Evolutionary conservation across 2,329 filamentous ascomycete genomes (phyloP).

Genomic region (Paracoccidioides lutzii): DNA sequence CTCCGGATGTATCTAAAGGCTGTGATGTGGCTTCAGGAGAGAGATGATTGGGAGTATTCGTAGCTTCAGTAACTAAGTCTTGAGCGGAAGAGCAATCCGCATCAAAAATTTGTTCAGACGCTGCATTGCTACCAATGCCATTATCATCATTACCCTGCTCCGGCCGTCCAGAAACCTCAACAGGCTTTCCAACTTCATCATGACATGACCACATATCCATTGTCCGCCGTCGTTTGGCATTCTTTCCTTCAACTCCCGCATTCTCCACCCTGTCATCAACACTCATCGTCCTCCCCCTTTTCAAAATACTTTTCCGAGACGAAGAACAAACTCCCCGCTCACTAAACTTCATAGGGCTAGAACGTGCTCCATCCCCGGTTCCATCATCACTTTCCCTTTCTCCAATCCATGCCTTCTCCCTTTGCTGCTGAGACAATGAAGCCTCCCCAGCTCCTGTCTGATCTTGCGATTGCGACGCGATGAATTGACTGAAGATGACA

Average conservation of each 20-base stretch:
- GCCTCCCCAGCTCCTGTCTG: constrained; percentile 10
- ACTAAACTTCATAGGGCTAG: not conserved
- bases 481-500: constrained; percentile 28
- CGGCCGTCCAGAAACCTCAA: not conserved
- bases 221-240: constrained; percentile 7
- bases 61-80: not conserved
- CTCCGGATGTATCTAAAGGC: too few species aligned
- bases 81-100: not conserved
- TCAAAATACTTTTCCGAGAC: constrained; percentile 6
- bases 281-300: constrained; percentile 13
- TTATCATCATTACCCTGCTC: not conserved
- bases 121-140: constrained; percentile 13
- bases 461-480: constrained; percentile 16
- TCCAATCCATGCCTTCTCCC: constrained; percentile 26
- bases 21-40: not conserved
- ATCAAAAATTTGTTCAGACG: not conserved
- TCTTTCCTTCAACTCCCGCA: not conserved
- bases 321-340: not conserved
- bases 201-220: not conserved
- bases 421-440: constrained; percentile 22
- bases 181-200: not conserved
- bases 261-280: not conserved
- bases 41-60: not conserved
- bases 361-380: constrained; percentile 18
- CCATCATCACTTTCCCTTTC: constrained; percentile 7